A percentile compares a stretch with the other conserved stretches of the same genome.
These are phyloP conservation scores for Heimioporus sp. DNA, from an alignment of 768 basidiomycete species.

Conservation along the genomic window DNA sequence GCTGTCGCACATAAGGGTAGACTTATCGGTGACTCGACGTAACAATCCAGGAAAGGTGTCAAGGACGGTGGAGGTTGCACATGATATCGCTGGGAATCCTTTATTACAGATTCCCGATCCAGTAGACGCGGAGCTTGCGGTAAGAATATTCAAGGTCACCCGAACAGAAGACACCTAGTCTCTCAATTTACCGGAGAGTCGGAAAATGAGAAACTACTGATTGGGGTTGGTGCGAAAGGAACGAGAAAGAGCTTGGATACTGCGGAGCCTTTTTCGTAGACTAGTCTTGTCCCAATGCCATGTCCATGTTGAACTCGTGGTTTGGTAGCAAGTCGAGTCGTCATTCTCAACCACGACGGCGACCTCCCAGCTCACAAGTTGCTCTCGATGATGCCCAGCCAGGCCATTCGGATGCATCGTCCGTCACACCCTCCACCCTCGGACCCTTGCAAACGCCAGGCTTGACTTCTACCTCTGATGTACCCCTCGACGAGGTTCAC, in stretches of 20 bases:
- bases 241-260: too few species aligned
- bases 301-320: constrained; percentile 30
- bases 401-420: constrained; percentile 10
- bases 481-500: constrained; percentile 22
- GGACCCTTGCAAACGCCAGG: constrained; percentile 10
- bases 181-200: neutral
- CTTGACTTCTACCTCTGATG: constrained; percentile 17
- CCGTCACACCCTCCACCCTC: constrained; percentile 16
- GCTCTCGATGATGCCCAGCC: neutral
- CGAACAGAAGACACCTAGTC: constrained; percentile 4
- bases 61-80: constrained; percentile 26
- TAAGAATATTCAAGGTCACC: constrained; percentile 47
- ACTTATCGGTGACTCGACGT: neutral
- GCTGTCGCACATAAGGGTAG: neutral
- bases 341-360: constrained; percentile 4
- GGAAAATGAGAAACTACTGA: too few species aligned
- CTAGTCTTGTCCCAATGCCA: neutral
- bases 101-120: constrained; percentile 30
- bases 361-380: neutral
- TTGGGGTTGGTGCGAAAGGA: too few species aligned
- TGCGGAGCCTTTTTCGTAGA: too few species aligned
- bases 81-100: constrained; percentile 12
- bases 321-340: constrained; percentile 29
- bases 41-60: constrained; percentile 19
- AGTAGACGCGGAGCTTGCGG: constrained; percentile 34